Percentiles rank a stretch among this genome's conserved stretches.
Evolutionary conservation across 2,329 filamentous ascomycete genomes (phyloP).

Genomic region (Colletotrichum trifolii): DNA sequence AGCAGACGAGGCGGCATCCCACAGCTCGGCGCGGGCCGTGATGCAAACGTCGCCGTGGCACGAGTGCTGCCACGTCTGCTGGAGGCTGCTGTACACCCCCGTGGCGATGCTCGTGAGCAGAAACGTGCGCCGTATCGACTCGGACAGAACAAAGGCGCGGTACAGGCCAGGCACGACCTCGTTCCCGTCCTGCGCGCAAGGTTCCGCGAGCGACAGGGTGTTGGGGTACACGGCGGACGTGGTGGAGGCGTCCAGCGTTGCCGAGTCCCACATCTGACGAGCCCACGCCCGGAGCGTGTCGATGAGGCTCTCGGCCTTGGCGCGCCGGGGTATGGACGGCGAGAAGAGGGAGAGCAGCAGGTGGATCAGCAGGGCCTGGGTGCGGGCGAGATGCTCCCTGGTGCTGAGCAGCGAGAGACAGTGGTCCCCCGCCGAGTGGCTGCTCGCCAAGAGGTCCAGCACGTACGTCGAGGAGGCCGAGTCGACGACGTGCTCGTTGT

Average conservation of each 20-base stretch:
- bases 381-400: constrained; percentile 28
- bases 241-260: constrained; percentile 13
- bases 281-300: constrained; percentile 24
- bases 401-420: constrained; percentile 12
- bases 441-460: constrained; percentile 7
- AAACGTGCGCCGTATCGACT: constrained; percentile 32
- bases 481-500: constrained; percentile 24
- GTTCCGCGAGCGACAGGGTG: background rate
- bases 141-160: constrained; percentile 27
- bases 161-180: constrained; percentile 15
- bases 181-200: background rate
- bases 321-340: constrained; percentile 19
- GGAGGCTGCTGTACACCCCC: constrained; percentile 26
- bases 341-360: constrained; percentile 27
- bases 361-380: constrained; percentile 33
- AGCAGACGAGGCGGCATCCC: constrained; percentile 25
- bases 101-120: constrained; percentile 24
- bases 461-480: constrained; percentile 6
- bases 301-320: constrained; percentile 24
- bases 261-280: constrained; percentile 19
- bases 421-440: constrained; percentile 6
- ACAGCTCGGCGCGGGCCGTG: constrained; percentile 23
- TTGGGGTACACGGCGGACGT: background rate
- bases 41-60: constrained; percentile 28
- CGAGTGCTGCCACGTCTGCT: constrained; percentile 8